These are phyloP conservation scores for Tardiomyces depauwii DNA, from an alignment of 1,139 yeast genomes.

Conservation along the genomic window DNA sequence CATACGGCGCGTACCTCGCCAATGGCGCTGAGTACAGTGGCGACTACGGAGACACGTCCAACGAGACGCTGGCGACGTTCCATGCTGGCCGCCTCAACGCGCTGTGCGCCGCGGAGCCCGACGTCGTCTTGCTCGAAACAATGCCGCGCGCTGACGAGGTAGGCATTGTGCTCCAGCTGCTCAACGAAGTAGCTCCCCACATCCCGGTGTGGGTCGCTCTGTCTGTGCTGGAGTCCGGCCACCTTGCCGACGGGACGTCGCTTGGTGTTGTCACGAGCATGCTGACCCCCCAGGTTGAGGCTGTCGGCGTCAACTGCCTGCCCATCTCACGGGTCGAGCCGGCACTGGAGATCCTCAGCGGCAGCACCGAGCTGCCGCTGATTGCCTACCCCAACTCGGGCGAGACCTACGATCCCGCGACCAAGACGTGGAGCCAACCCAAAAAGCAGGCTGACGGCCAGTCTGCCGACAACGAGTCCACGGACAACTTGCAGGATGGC, in stretches of 20 bases:
- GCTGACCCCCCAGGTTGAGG: slow-evolving; percentile 13
- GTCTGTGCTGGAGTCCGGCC: slow-evolving; percentile 20
- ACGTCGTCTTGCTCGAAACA: slow-evolving; percentile 53
- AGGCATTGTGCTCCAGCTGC: slow-evolving; percentile 23
- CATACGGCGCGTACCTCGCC: slow-evolving; percentile 56
- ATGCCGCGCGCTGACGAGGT: slow-evolving; percentile 47
- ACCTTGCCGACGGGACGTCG: slow-evolving; percentile 11
- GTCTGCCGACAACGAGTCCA: no score
- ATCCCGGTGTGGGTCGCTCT: slow-evolving; percentile 27
- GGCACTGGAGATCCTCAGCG: slow-evolving; percentile 18
- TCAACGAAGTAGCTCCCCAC: slow-evolving; percentile 11
- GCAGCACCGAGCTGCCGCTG: slow-evolving; percentile 20
- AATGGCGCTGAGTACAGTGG: slow-evolving; percentile 66
- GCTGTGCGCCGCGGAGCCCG: slow-evolving; percentile 33
- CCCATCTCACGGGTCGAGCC: slow-evolving; percentile 21
- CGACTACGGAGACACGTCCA: slow-evolving; percentile 31
- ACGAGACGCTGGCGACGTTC: slow-evolving; percentile 30
- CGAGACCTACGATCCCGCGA: slow-evolving; percentile 33
- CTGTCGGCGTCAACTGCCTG: slow-evolving; percentile 37
- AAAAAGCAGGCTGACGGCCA: no score
- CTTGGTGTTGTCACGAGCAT: slow-evolving; percentile 2
- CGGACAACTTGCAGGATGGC: no score
- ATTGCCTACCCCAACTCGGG: slow-evolving; percentile 50
- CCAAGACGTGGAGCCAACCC: slow-evolving; percentile 23
- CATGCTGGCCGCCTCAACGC: slow-evolving; percentile 39